Conservation (phyloP, 2,329 filamentous ascomycete species). For the Septoria linicola region DNA sequence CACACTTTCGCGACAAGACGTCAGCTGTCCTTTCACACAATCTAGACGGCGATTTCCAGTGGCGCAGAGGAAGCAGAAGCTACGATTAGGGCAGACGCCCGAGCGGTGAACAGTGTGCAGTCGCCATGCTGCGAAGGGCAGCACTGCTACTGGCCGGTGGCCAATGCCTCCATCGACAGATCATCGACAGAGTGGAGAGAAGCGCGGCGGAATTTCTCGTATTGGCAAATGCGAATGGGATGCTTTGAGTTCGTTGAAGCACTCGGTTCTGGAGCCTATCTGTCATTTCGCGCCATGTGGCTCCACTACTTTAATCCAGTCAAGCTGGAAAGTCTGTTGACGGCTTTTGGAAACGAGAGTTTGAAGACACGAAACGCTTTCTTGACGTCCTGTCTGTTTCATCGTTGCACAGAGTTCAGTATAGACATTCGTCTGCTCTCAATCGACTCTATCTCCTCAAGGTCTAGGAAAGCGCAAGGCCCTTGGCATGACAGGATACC, state of each 20-base stretch:
- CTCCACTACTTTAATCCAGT: constrained; percentile 1
- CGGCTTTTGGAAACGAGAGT: neutral
- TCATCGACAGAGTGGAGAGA: neutral
- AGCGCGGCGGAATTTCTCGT: neutral
- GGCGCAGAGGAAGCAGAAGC: neutral
- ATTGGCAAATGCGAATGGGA: constrained; percentile 11
- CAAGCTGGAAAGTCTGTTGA: constrained; percentile 5
- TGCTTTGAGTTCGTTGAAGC: constrained; percentile 8
- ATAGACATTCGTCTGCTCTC: neutral
- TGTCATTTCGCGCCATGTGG: constrained; percentile 1
- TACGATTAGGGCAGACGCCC: neutral
- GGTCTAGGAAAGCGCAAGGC: neutral
- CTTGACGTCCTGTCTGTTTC: neutral
- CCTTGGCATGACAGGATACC: too few species aligned
- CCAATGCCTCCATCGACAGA: too few species aligned
- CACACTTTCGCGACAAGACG: constrained; percentile 16
- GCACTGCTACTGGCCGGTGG: neutral
- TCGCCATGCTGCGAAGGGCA: neutral
- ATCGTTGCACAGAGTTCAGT: neutral
- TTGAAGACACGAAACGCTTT: constrained; percentile 6
- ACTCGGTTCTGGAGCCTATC: constrained; percentile 9
- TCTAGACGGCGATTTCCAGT: neutral
- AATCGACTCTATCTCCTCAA: neutral
- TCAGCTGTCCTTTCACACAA: constrained; percentile 14
- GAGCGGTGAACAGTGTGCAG: neutral